phyloP scores from a whole-genome alignment of 108 stramenopile species.

The Epithemia pelagica region DNA sequence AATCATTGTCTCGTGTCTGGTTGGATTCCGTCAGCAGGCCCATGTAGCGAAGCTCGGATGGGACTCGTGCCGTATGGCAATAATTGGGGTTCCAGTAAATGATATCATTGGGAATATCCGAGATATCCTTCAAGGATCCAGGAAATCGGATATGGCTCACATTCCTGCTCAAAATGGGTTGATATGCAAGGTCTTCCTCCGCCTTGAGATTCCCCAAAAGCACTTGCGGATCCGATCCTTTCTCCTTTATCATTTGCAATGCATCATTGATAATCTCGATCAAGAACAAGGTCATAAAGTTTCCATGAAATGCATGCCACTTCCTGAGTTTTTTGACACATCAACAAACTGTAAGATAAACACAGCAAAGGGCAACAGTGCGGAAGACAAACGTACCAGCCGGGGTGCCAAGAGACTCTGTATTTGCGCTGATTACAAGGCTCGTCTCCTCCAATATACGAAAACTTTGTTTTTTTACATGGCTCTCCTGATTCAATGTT shows the following conservation, averaged over 20 bases:
- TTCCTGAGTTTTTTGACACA: not conserved
- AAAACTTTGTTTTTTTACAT: conserved; percentile 28
- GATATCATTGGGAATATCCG: not conserved
- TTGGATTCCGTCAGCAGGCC: conserved; percentile 26
- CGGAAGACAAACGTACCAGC: conserved; percentile 23
- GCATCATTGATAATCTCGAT: conserved; percentile 6
- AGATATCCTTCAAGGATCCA: not conserved
- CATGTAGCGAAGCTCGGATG: conserved; percentile 31
- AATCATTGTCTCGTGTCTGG: not conserved
- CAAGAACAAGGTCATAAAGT: conserved; percentile 31
- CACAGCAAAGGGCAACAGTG: no score
- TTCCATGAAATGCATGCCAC: conserved; percentile 31
- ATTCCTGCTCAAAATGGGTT: not conserved
- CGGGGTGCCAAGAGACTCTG: conserved; percentile 42
- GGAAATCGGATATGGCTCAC: not conserved
- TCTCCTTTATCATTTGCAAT: not conserved
- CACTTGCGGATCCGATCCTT: not conserved
- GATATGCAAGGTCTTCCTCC: not conserved
- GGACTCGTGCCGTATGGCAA: conserved; percentile 36
- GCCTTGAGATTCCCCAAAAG: not conserved
- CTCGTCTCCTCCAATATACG: conserved; percentile 6
- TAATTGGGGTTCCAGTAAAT: conserved; percentile 24
- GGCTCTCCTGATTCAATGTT: conserved; percentile 47
- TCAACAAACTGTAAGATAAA: no score
- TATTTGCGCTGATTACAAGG: conserved; percentile 13